A percentile compares a stretch with the other conserved stretches of the same genome.
phyloP scores from a whole-genome alignment of 2,329 filamentous ascomycete genomes.

The Fonsecaea monophora region DNA sequence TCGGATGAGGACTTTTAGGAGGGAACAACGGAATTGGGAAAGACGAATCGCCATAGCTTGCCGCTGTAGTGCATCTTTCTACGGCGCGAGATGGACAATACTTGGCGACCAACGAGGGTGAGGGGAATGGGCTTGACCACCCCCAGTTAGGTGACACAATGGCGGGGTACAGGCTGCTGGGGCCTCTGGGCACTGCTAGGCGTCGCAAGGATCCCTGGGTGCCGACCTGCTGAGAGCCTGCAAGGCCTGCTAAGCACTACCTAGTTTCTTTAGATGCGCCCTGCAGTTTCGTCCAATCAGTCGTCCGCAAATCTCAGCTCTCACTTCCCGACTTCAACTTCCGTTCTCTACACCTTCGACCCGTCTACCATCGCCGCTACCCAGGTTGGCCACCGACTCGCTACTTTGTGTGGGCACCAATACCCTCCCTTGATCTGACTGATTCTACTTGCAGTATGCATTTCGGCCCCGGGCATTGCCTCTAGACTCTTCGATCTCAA shows the following conservation, averaged over 20 bases:
- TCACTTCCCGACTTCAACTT: slow-evolving; percentile 32
- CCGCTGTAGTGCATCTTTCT: not conserved
- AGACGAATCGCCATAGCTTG: no score
- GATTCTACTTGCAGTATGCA: slow-evolving; percentile 5
- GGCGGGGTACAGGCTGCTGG: not conserved
- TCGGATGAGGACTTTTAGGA: not conserved
- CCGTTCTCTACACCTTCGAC: slow-evolving; percentile 15
- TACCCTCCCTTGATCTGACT: slow-evolving; percentile 7
- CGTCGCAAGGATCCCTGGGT: not conserved
- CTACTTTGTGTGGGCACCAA: slow-evolving; percentile 25
- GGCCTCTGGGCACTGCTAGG: not conserved
- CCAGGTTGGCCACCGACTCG: slow-evolving; percentile 10
- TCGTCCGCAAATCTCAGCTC: not conserved
- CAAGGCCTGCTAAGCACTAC: not conserved
- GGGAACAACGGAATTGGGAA: not conserved
- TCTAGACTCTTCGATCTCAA: not conserved
- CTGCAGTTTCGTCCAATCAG: slow-evolving; percentile 1
- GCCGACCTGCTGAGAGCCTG: not conserved
- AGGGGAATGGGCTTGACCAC: not conserved
- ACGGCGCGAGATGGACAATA: not conserved
- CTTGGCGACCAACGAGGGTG: not conserved
- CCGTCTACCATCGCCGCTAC: slow-evolving; percentile 25
- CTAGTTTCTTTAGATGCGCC: not conserved
- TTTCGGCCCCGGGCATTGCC: not conserved
- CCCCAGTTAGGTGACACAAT: not conserved